phyloP scores from a whole-genome alignment of 805 yeast genomes.

The Candida loeiensis region DNA sequence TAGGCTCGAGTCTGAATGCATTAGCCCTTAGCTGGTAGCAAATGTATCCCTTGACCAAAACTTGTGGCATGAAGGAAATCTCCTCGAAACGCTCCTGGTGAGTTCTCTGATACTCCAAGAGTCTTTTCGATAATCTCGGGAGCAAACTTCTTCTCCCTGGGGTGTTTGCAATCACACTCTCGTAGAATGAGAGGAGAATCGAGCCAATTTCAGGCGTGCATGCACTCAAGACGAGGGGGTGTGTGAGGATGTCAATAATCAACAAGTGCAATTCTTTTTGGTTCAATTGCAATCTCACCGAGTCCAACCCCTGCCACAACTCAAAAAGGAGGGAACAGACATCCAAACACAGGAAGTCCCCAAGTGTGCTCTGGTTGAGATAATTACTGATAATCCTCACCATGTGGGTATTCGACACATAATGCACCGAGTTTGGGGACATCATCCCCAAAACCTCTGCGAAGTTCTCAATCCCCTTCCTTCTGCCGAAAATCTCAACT shows the following conservation, averaged over 20 bases:
- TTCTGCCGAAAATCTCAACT: slow-evolving; percentile 8
- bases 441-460: slow-evolving; percentile 9
- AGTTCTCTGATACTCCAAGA: slow-evolving; percentile 43
- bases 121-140: slow-evolving; percentile 50
- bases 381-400: slow-evolving; percentile 15
- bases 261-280: slow-evolving; percentile 61
- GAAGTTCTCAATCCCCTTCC: slow-evolving; percentile 1
- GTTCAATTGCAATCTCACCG: slow-evolving; percentile 58
- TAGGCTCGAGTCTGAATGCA: slow-evolving; percentile 55
- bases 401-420: slow-evolving; percentile 24
- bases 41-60: slow-evolving; percentile 45
- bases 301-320: slow-evolving; percentile 58
- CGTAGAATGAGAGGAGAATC: slow-evolving; percentile 33
- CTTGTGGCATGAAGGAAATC: slow-evolving; percentile 47
- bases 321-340: slow-evolving; percentile 33
- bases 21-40: slow-evolving; percentile 54
- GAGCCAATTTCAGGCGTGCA: slow-evolving; percentile 31
- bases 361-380: background rate
- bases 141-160: slow-evolving; percentile 65
- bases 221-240: slow-evolving; percentile 35
- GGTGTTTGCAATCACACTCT: slow-evolving; percentile 45
- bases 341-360: background rate
- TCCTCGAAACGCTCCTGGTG: slow-evolving; percentile 34
- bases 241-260: slow-evolving; percentile 50
- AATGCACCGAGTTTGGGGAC: slow-evolving; percentile 20